Evolutionary conservation across 306 rosid species (phyloP).

Genomic region (Lithocarpus polystachyus): DNA sequence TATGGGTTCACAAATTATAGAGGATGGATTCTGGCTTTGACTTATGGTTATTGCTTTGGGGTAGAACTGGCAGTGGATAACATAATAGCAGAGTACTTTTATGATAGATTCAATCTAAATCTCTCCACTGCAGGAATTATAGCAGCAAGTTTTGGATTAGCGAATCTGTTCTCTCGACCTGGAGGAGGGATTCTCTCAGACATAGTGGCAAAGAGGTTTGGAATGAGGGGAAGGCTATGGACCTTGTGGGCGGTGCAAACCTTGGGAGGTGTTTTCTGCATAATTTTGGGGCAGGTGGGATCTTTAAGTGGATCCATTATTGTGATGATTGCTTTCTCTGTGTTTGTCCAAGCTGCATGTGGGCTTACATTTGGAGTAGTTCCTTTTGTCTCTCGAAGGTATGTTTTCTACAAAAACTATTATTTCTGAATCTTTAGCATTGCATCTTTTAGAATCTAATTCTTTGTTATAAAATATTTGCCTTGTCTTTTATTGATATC

Average conservation of each 20-base stretch:
- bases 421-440: not conserved
- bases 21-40: constrained; percentile 80
- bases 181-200: constrained; percentile 74
- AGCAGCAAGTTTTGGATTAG: constrained; percentile 80
- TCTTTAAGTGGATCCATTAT: constrained; percentile 50
- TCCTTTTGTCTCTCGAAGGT: constrained; percentile 92
- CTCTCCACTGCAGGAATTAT: constrained; percentile 72
- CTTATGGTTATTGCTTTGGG: constrained; percentile 87
- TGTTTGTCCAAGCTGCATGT: constrained; percentile 84
- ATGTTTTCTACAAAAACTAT: not conserved
- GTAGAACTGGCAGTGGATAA: constrained; percentile 81
- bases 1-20: constrained; percentile 65
- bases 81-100: constrained; percentile 77
- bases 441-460: not conserved
- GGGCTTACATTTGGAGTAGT: constrained; percentile 94
- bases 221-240: constrained; percentile 94
- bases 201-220: constrained; percentile 51
- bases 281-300: constrained; percentile 51
- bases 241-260: constrained; percentile 65
- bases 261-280: constrained; percentile 64
- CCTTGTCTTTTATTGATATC: not conserved
- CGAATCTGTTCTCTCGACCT: constrained; percentile 66
- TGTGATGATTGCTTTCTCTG: constrained; percentile 71
- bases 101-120: constrained; percentile 63
- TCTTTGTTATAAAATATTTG: not conserved